Evolutionary conservation across 2,329 filamentous ascomycete genomes (phyloP), one percentile per base, ranked within the genome.

Genomic region (Leptodontidium sp.): DNA sequence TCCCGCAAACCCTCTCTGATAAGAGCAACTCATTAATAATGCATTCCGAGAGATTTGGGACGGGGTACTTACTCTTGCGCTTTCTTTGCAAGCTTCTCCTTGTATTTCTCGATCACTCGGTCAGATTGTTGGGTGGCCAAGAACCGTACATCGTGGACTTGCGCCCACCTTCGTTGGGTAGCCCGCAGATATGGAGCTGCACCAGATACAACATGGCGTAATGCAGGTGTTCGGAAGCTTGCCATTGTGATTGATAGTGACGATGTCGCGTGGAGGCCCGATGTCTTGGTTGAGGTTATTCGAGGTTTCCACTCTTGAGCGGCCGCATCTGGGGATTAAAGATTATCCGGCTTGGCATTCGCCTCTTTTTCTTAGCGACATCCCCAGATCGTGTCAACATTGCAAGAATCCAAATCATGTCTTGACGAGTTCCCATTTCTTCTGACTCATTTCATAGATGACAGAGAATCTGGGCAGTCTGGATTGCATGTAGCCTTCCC

Each of bases 71-170:
- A 89, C 81, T 91, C 82, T 78, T 89, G 88, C 12, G 93, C 95
- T 81, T 97, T 98, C 72, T 86, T 83, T 73, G 92, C 87, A 71
- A 99, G 90, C 83, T 97, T 97, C 67, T 91, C 87, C 75, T 88
- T 88, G 84, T 99, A 99, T 81, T 93, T 97, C 72, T 97, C 93
- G 72, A 93, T 79, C 49, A 98, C 84, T 75, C 86, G 85, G 68
- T 88, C 86, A 58, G 90, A 85, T 67, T 88, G 84, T 70, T 94
- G 92, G 17, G 93, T 96, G 70, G 91, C 91, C 57, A 97, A 87
- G 84, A 95, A 97, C 72, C 94, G 93, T 59, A 97, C 90, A 80
- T 98, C 93, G 80, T 97, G 93, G 38, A 98, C 94, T 76, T 93
- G 93, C 1, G 95, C 95, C 91, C 93, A 97, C 79, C 94, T 89